These are phyloP conservation scores for Solanum ossicruentum DNA, from an alignment of 257 asterid genomes.

Conservation along the genomic window DNA sequence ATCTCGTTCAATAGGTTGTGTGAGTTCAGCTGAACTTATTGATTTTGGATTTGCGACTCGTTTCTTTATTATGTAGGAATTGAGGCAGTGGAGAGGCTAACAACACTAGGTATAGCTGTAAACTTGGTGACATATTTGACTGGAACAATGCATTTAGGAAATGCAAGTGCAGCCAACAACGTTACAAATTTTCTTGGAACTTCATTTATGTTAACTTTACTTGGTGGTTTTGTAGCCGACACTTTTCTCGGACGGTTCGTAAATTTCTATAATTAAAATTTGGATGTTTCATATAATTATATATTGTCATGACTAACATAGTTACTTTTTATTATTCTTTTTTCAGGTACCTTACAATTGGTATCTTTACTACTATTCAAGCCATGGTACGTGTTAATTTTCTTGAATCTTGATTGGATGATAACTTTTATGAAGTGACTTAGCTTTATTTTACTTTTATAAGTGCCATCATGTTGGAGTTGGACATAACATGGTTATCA, in stretches of 20 bases:
- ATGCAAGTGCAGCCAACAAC: conserved; percentile 59
- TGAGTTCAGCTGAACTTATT: background rate
- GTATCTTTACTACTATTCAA: conserved; percentile 61
- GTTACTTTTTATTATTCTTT: background rate
- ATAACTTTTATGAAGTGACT: background rate
- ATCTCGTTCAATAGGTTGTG: background rate
- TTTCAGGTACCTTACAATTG: conserved; percentile 65
- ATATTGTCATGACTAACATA: background rate
- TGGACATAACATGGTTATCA: background rate
- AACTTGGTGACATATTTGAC: conserved; percentile 75
- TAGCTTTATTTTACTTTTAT: no score
- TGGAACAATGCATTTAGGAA: conserved; percentile 83
- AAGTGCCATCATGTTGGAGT: background rate
- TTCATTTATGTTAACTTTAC: conserved; percentile 68
- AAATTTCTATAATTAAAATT: background rate
- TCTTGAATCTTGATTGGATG: background rate
- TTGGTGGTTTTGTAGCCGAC: conserved; percentile 85
- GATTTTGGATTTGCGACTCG: background rate
- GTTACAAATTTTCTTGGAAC: conserved; percentile 86
- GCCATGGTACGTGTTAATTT: conserved; percentile 35
- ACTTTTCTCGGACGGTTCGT: conserved; percentile 67
- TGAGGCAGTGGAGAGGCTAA: conserved; percentile 67
- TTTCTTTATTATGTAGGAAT: conserved; percentile 17
- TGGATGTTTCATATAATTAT: background rate
- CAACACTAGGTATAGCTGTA: conserved; percentile 85